Evolutionary conservation across 2,329 filamentous ascomycete genomes (phyloP).

Genomic region (Geosmithia putterillii): DNA sequence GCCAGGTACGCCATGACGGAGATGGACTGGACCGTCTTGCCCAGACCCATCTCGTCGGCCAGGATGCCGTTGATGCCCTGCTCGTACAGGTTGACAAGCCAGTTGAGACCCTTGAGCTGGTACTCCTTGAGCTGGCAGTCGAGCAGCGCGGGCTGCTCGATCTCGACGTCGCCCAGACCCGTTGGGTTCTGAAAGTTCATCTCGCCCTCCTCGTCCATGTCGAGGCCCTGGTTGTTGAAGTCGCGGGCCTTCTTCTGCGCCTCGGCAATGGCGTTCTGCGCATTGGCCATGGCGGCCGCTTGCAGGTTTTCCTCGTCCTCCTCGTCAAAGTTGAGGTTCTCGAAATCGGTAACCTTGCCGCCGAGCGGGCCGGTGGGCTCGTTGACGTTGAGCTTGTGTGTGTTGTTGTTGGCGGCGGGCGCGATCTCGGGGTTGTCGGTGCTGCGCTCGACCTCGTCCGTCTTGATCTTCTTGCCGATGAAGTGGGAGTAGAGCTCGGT

Average conservation of each 20-base stretch:
- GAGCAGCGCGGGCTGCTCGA: conserved; percentile 87
- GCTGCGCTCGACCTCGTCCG: conserved; percentile 82
- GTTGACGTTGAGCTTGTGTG: conserved; percentile 31
- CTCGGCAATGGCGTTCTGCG: conserved; percentile 88
- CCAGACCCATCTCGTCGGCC: conserved; percentile 98
- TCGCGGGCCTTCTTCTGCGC: conserved; percentile 85
- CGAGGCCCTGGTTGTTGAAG: conserved; percentile 67
- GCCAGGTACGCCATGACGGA: conserved; percentile 98
- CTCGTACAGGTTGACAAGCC: conserved; percentile 97
- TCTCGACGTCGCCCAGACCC: conserved; percentile 84
- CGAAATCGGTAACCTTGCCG: conserved; percentile 79
- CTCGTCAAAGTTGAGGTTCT: conserved; percentile 89
- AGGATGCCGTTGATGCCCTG: conserved; percentile 99
- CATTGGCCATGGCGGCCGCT: conserved; percentile 84
- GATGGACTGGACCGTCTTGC: conserved; percentile 97
- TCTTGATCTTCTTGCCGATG: conserved; percentile 98
- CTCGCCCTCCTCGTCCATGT: conserved; percentile 82
- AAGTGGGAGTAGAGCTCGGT: conserved; percentile 99
- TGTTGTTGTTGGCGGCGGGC: conserved; percentile 27
- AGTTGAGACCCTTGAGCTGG: conserved; percentile 97
- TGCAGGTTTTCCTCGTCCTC: conserved; percentile 77
- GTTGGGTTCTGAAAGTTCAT: conserved; percentile 99
- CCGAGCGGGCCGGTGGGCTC: conserved; percentile 42
- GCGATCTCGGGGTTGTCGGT: conserved; percentile 69
- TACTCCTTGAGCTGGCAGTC: conserved; percentile 96